A percentile compares a stretch with the other conserved stretches of the same genome.
phyloP scores from a whole-genome alignment of 2,329 filamentous ascomycete genomes.

The Didymosphaeria variabile region DNA sequence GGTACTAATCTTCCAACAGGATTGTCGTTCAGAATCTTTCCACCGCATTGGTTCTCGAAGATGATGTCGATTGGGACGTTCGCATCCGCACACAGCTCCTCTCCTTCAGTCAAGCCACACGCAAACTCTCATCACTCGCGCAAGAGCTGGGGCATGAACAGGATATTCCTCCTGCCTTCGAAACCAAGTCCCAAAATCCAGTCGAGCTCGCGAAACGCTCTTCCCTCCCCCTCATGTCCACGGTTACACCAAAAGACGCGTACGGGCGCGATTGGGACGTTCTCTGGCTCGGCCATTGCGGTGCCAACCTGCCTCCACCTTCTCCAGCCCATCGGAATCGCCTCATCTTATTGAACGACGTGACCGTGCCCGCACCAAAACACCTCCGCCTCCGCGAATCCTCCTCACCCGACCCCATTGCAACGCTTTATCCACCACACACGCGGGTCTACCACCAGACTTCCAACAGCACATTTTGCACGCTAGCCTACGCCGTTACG shows the following conservation, averaged over 20 bases:
- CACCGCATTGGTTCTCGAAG: slow-evolving; percentile 37
- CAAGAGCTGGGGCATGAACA: slow-evolving; percentile 9
- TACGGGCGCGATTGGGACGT: slow-evolving; percentile 49
- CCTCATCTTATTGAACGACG: slow-evolving; percentile 27
- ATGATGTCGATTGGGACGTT: slow-evolving; percentile 39
- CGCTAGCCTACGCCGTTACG: slow-evolving; percentile 38
- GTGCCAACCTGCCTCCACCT: slow-evolving; percentile 30
- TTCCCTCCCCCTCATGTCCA: slow-evolving; percentile 20
- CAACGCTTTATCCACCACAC: slow-evolving; percentile 30
- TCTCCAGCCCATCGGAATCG: slow-evolving; percentile 27
- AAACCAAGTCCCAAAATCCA: slow-evolving; percentile 11
- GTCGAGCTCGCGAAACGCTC: slow-evolving; percentile 27
- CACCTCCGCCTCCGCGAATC: slow-evolving; percentile 32
- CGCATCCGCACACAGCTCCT: slow-evolving; percentile 30
- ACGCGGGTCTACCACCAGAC: slow-evolving; percentile 32
- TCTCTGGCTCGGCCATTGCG: slow-evolving; percentile 53
- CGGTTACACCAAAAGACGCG: slow-evolving; percentile 26
- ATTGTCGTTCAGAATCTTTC: slow-evolving; percentile 33
- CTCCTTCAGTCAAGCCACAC: slow-evolving; percentile 23
- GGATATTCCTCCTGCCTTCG: slow-evolving; percentile 13
- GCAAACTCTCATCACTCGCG: slow-evolving; percentile 22
- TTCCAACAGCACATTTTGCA: slow-evolving; percentile 32
- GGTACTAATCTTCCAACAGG: slow-evolving; percentile 19
- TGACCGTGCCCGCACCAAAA: slow-evolving; percentile 29
- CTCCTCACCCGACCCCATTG: slow-evolving; percentile 28